Evolutionary conservation across 768 basidiomycete species (phyloP).

Genomic region (Boletales sp.): DNA sequence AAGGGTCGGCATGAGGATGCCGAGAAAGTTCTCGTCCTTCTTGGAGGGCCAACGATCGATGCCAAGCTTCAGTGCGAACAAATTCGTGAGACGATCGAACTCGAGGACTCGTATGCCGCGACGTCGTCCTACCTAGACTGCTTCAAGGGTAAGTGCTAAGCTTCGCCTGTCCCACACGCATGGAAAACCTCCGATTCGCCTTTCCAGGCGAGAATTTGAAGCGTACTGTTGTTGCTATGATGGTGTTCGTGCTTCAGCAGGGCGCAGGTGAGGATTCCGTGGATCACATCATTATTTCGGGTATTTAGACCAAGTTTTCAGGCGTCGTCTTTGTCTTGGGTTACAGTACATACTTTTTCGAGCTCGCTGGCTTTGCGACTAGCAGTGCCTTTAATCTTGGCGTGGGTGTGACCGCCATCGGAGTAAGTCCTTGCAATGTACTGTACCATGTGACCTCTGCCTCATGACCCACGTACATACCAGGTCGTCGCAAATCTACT

Average conservation of each 20-base stretch:
- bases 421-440: constrained; percentile 5
- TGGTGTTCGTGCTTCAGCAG: constrained; percentile 31
- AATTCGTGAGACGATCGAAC: constrained; percentile 27
- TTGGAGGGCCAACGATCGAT: constrained; percentile 23
- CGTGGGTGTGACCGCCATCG: constrained; percentile 25
- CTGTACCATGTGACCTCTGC: not conserved
- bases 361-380: constrained; percentile 31
- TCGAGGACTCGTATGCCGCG: constrained; percentile 26
- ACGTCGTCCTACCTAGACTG: constrained; percentile 31
- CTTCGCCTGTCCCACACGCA: not conserved
- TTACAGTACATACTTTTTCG: constrained; percentile 34
- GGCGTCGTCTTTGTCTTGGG: constrained; percentile 27
- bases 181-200: not conserved
- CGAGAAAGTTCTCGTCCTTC: constrained; percentile 10
- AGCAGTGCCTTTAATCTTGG: constrained; percentile 32
- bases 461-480: not conserved
- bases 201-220: constrained; percentile 19
- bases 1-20: constrained; percentile 26
- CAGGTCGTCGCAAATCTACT: constrained; percentile 26
- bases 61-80: constrained; percentile 20
- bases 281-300: not conserved
- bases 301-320: not conserved
- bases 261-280: constrained; percentile 12
- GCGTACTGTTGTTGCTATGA: constrained; percentile 27
- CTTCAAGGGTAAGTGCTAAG: constrained; percentile 20